Evolutionary conservation across 2,329 filamentous ascomycete species (phyloP).

Genomic region (Beauveria scarabaeidicola): DNA sequence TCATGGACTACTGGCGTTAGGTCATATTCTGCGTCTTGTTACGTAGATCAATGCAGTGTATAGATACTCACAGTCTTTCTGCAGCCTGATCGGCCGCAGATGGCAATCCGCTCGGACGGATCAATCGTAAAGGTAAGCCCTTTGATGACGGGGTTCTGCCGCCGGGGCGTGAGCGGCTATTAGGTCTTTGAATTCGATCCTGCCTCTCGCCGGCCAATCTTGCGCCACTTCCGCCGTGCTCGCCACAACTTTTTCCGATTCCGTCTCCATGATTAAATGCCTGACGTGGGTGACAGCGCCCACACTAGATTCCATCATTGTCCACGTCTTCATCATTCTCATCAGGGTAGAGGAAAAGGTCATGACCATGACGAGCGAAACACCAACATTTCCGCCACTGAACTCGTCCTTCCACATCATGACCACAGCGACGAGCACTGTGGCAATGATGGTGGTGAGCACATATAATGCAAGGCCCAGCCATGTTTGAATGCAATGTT

Average conservation of each 20-base stretch:
- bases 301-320: constrained; percentile 20
- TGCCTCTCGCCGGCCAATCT: neutral
- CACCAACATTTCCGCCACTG: constrained; percentile 21
- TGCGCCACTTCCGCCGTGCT: neutral
- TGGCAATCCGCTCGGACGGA: neutral
- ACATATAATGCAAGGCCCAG: neutral
- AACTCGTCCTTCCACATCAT: constrained; percentile 23
- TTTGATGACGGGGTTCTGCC: neutral
- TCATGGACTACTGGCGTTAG: no score
- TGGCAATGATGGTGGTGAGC: constrained; percentile 24
- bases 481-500: neutral
- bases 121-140: neutral
- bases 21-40: no score
- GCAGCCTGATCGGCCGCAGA: neutral
- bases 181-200: neutral
- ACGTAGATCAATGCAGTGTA: no score
- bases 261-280: constrained; percentile 11
- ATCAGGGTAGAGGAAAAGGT: constrained; percentile 21
- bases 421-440: constrained; percentile 35
- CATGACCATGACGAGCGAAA: constrained; percentile 21
- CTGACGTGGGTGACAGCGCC: constrained; percentile 20
- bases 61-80: neutral
- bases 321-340: constrained; percentile 26
- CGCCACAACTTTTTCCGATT: constrained; percentile 7
- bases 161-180: neutral